Base-by-base conservation (phyloP, 148 eudicot species). In the Vaccinium corymbosum region DNA sequence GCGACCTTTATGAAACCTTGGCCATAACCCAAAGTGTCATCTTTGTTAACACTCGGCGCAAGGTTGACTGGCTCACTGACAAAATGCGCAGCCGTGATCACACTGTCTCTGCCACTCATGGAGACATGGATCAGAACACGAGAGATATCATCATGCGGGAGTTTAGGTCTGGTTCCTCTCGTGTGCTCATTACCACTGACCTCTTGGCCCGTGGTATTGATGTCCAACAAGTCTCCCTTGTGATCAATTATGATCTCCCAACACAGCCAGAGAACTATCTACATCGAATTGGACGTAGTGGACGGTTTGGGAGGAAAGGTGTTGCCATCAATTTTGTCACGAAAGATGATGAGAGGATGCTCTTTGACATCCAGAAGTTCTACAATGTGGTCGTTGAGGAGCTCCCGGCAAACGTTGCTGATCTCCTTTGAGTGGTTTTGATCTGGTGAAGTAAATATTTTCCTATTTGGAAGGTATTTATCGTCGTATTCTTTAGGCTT, bases 1-100 rank as follows among this genome's bases (percentile, higher is more conserved):
- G 94, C 80, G 95, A 93, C 75, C 94, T 93, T 13, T 93, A 93
- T 51, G 94, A 93, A 81, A 93, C 94, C 46, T 64, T 93, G 80
- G 96, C 94, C 11, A 93, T 93, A 83, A 92, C 96, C 8, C 96
- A 93, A 57, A 90, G 94, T 89, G 94, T 93, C 42, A 92, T 93
- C 81, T 93, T 93, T 64, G 96, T 92, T 14, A 92, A 93, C 88
- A 93, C 96, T 29, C 87, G 94, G 84, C 89, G 93, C 61, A 93
- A 93, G 91, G 96, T 93, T 56, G 96, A 92, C 84, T 93, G 93
- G 96, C 88, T 93, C 50, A 93, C 96, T n/a, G 92, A 92, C 87
- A 92, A 92, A 79, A 92, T 93, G 96, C 89, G 94, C 76, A 83
- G 91, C 87, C 96, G 96, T 83, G 96, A 93, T 78, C 96, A 93